Conservation (phyloP, 2,329 filamentous ascomycete genomes). For the Calonectria pseudoreteaudii region DNA sequence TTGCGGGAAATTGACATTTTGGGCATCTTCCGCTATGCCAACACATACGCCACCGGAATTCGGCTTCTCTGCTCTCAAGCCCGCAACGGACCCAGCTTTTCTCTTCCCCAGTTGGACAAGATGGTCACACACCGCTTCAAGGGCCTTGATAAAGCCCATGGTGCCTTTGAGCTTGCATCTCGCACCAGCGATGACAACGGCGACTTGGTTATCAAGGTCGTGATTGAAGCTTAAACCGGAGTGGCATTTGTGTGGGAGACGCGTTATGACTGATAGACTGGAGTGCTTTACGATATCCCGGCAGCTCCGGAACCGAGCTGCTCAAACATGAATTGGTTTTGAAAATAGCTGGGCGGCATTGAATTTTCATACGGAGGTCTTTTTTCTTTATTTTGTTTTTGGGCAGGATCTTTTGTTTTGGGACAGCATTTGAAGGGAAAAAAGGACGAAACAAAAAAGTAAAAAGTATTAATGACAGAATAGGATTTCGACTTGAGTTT, state of each 20-base stretch:
- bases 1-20: constrained; percentile 81
- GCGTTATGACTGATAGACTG: constrained; percentile 34
- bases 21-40: constrained; percentile 83
- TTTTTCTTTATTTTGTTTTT: not conserved
- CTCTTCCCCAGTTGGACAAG: constrained; percentile 73
- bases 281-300: constrained; percentile 31
- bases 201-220: constrained; percentile 78
- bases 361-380: not conserved
- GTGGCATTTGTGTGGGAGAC: constrained; percentile 8
- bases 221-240: constrained; percentile 64
- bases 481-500: not conserved
- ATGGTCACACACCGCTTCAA: constrained; percentile 81
- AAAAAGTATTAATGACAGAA: not conserved
- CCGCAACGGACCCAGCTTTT: constrained; percentile 52
- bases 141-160: constrained; percentile 70
- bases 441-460: constrained; percentile 8
- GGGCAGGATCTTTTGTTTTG: not conserved
- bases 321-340: constrained; percentile 7
- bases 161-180: constrained; percentile 77
- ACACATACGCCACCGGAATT: constrained; percentile 81
- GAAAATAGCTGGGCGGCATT: not conserved
- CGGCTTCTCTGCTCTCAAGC: constrained; percentile 63
- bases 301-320: constrained; percentile 3
- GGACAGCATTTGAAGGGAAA: not conserved
- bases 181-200: constrained; percentile 76